A percentile compares a stretch with the other conserved stretches of the same genome.
phyloP scores from a whole-genome alignment of 2,329 filamentous ascomycete species.

The Fusarium palustre region DNA sequence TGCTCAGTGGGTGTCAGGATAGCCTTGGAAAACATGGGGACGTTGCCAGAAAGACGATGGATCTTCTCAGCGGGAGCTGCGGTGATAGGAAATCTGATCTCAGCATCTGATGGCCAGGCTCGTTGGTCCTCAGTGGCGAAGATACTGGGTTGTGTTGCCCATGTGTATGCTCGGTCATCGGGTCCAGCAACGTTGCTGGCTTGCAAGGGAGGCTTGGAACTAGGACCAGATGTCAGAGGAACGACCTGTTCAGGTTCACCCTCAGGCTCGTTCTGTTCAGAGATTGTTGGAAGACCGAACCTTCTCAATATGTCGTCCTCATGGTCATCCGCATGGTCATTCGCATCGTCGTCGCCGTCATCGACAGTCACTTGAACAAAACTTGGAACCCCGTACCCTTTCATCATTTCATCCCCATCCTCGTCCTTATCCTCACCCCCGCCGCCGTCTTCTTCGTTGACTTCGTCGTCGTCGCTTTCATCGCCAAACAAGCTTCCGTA shows the following conservation, averaged over 20 bases:
- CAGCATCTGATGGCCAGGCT: slow-evolving; percentile 19
- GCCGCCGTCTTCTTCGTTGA: background rate
- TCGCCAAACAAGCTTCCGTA: background rate
- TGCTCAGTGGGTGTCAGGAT: slow-evolving; percentile 58
- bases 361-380: background rate
- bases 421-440: background rate
- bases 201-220: background rate
- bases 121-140: slow-evolving; percentile 17
- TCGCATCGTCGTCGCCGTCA: background rate
- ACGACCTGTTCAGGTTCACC: background rate
- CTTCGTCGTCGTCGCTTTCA: background rate
- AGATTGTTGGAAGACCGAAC: background rate
- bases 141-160: slow-evolving; percentile 44
- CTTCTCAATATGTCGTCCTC: background rate
- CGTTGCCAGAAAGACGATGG: slow-evolving; percentile 49
- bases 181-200: background rate
- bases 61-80: slow-evolving; percentile 51
- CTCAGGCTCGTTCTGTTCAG: no score
- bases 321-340: no score
- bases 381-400: background rate
- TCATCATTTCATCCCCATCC: background rate
- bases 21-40: slow-evolving; percentile 54
- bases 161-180: slow-evolving; percentile 24
- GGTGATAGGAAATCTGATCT: slow-evolving; percentile 31
- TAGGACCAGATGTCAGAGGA: background rate